phyloP scores from a whole-genome alignment of 768 basidiomycete species.

The Amanita subjunquillea region DNA sequence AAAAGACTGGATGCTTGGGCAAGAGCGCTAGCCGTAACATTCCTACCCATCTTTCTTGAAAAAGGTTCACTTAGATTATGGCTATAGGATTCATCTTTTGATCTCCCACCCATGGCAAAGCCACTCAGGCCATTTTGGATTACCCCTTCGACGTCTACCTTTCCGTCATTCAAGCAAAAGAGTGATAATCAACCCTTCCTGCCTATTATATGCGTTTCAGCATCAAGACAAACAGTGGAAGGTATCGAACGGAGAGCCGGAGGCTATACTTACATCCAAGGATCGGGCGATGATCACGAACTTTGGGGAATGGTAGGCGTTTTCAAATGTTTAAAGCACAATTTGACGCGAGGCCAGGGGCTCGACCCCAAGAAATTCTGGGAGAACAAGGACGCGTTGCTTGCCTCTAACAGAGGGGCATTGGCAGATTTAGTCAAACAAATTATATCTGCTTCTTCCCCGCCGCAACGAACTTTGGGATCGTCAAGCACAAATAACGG shows the following conservation, averaged over 20 bases:
- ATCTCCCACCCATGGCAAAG: background rate
- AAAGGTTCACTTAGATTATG: slow-evolving; percentile 16
- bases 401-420: slow-evolving; percentile 15
- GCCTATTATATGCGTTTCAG: slow-evolving; percentile 16
- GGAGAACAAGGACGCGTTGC: slow-evolving; percentile 37
- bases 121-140: slow-evolving; percentile 3
- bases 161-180: slow-evolving; percentile 3
- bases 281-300: slow-evolving; percentile 93
- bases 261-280: slow-evolving; percentile 87
- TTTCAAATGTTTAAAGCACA: background rate
- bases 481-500: background rate
- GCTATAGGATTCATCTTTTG: background rate
- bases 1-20: slow-evolving; percentile 59
- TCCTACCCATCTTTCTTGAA: slow-evolving; percentile 22
- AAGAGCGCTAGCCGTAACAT: slow-evolving; percentile 47
- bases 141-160: slow-evolving; percentile 23
- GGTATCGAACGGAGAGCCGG: slow-evolving; percentile 48
- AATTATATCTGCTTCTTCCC: background rate
- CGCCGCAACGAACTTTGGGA: background rate
- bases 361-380: slow-evolving; percentile 70
- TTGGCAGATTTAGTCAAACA: background rate
- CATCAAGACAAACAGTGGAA: slow-evolving; percentile 59
- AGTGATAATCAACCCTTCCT: slow-evolving; percentile 13
- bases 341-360: slow-evolving; percentile 34
- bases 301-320: slow-evolving; percentile 64